phyloP scores from a whole-genome alignment of 2,329 filamentous ascomycete species.

The Aureobasidium sp. region DNA sequence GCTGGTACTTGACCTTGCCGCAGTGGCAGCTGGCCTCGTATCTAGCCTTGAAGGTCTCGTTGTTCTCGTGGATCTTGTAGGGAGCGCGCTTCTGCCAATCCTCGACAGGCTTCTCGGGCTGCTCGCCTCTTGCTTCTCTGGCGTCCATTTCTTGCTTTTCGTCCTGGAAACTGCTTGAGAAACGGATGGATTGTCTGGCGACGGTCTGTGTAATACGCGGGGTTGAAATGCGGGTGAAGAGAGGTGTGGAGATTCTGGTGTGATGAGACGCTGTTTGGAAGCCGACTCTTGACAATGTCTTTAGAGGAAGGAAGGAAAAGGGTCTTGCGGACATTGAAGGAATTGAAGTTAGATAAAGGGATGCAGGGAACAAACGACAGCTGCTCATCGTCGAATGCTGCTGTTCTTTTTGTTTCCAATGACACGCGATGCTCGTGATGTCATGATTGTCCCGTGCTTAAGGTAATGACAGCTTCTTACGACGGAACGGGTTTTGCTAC shows the following conservation, averaged over 20 bases:
- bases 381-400: not conserved
- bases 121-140: slow-evolving; percentile 1
- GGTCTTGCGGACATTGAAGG: slow-evolving; percentile 2
- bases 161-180: not conserved
- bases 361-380: not conserved
- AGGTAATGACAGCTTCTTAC: slow-evolving; percentile 2
- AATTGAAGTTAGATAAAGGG: not conserved
- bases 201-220: not conserved
- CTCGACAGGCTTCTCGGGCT: slow-evolving; percentile 22
- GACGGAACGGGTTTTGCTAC: not conserved
- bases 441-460: not conserved
- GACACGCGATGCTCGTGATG: not conserved
- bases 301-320: not conserved
- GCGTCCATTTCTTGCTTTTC: slow-evolving; percentile 1
- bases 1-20: slow-evolving; percentile 60
- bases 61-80: slow-evolving; percentile 45
- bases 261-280: slow-evolving; percentile 2
- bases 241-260: not conserved
- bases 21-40: slow-evolving; percentile 67
- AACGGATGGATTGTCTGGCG: not conserved
- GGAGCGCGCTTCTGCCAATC: slow-evolving; percentile 56
- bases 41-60: slow-evolving; percentile 45
- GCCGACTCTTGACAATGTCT: slow-evolving; percentile 6
- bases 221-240: not conserved
- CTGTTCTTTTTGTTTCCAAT: not conserved